Base-by-base conservation (phyloP, 2,329 filamentous ascomycete genomes). In the Penicillium thymicola region DNA sequence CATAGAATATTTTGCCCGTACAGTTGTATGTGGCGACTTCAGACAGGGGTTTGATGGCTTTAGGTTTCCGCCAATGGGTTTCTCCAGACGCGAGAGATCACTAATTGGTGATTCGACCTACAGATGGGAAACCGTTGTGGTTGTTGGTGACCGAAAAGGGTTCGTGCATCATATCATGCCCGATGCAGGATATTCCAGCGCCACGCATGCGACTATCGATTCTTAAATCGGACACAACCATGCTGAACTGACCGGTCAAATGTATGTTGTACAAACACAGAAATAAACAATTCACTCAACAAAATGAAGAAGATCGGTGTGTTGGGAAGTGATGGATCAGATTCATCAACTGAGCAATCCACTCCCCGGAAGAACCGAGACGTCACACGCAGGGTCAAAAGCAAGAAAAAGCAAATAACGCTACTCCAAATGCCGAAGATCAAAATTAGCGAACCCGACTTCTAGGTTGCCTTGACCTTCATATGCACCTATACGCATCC, bases 201-300 rank as follows among this genome's bases (percentile, higher is more conserved):
- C 51, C 51, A 42, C 45, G 30, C 34, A 58, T 58, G 46, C 5
- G n/a, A 52, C 50, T 55, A 52, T 51, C 54, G 51, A 58, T 54
- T 57, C 16, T 18, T 34, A 47, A 42, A 21, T 54, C 30, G 10
- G 8, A 10, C 9, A 8, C 21, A 34, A 43, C 8, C 10, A 46
- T 34, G 25, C 41, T 40, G 27, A 34, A 27, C 13, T 16, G 5
- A 11, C 6, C 5, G 13, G 30, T 32, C 11, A 13, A 32, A 6
- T 32, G 5, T n/a, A n/a, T n/a, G n/a, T n/a, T n/a, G n/a, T 14
- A 3, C 6, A 32, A 32, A 32, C 10, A 30, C 11, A 32, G 1
- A 32, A 32, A 46, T 1, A 3, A 25, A 43, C 23, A 52, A 27
- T 44, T 11, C 2, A 9, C 48, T 16, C 21, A 21, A 49, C n/a